Evolutionary conservation across 140 eudicot species (phyloP).

Genomic region (Cichorium intybus): DNA sequence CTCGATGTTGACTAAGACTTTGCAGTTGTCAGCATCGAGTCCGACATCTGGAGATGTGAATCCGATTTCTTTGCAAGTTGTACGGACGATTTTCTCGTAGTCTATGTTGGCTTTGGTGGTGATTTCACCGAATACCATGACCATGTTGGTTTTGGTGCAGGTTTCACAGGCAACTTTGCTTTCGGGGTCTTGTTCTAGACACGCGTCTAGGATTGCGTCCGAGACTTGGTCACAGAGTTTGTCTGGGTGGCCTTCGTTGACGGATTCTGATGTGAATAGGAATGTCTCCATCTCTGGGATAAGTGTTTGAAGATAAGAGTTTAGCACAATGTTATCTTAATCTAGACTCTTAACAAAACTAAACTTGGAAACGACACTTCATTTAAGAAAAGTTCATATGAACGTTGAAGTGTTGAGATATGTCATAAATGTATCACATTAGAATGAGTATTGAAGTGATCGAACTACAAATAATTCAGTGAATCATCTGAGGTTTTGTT

Average conservation of each 20-base stretch:
- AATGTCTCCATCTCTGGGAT: constrained; percentile 64
- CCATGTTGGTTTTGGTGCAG: constrained; percentile 77
- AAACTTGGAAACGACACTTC: no score
- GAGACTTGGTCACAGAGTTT: constrained; percentile 83
- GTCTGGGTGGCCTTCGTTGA: constrained; percentile 83
- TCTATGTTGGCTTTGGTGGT: constrained; percentile 61
- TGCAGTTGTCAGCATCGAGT: constrained; percentile 75
- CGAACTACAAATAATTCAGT: not conserved
- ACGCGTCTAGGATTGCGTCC: constrained; percentile 78
- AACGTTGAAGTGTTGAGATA: no score
- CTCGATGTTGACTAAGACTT: constrained; percentile 67
- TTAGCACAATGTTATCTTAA: constrained; percentile 9
- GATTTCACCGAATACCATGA: constrained; percentile 75
- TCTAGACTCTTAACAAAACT: no score
- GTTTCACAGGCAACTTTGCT: constrained; percentile 84
- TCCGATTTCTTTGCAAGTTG: constrained; percentile 64
- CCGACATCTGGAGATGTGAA: constrained; percentile 62
- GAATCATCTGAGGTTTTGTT: not conserved
- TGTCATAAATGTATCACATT: not conserved
- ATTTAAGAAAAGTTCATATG: no score
- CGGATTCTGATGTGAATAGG: constrained; percentile 81
- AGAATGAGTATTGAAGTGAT: not conserved
- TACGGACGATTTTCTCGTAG: constrained; percentile 67
- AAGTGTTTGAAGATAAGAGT: constrained; percentile 4
- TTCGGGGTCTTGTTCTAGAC: constrained; percentile 75